Evolutionary conservation across 1,139 yeast genomes (phyloP), one percentile per base, ranked within the genome.

Genomic region (Geotrichum phurueaensis): DNA sequence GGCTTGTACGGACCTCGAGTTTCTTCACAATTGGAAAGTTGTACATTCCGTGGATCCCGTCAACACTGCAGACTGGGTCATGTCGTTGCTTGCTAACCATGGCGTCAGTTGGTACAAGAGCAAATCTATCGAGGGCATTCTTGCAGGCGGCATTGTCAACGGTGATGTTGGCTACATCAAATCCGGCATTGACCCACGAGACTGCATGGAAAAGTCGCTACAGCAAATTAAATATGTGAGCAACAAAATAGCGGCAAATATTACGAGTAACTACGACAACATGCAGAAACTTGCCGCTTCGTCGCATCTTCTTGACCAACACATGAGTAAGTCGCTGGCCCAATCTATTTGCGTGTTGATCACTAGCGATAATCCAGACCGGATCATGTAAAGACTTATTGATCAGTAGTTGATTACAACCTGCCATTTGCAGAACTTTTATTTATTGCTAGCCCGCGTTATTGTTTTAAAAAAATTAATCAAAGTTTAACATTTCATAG

Each of bases 221-320:
- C 75, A 75, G 55, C 81, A 79, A 63, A 79, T 81, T 66, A 76
- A 77, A 60, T 71, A 78, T 63, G 81, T 81, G 77, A 80, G 84
- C 0, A 76, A 69, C 22, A 57, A 61, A 12, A 53, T 66, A 3
- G 62, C 71, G 13, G 50, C 53, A 6, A 48, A 64, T 2, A 56
- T 70, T 15, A 59, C 65, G 9, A 53, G 59, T 15, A 63, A 60
- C 6, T 68, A 68, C 56, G 64, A 64, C 1, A 65, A 61, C 51
- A 57, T 66, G 60, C 57, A 63, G 48, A 58, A 63, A 31, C 54
- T 70, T 51, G 62, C 65, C 57, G 47, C 43, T 12, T 43, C 53
- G 33, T 36, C 48, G 15, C 51, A 57, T 22, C 23, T 7, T 2
- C 27, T 47, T 25, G 60, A 55, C 3, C 49, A 54, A 15, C 13